These are phyloP conservation scores for Suillus brevipes DNA, from an alignment of 768 basidiomycete species.

Conservation along the genomic window DNA sequence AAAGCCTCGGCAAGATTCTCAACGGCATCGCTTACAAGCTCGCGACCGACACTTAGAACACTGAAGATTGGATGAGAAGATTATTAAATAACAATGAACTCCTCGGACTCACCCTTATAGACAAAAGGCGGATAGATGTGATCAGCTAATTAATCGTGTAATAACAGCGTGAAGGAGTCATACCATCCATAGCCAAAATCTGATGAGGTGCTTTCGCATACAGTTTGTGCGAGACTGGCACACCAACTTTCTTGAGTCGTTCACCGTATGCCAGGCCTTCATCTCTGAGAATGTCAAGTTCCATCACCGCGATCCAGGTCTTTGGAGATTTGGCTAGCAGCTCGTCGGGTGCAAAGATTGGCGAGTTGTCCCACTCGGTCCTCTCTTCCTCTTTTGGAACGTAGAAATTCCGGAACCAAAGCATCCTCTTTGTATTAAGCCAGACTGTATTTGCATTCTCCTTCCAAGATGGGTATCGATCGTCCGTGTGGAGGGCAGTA, in stretches of 20 bases:
- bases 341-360: slow-evolving; percentile 64
- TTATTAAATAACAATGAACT: background rate
- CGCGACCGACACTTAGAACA: slow-evolving; percentile 37
- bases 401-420: slow-evolving; percentile 74
- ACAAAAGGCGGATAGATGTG: background rate
- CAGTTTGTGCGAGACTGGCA: slow-evolving; percentile 52
- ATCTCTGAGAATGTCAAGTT: slow-evolving; percentile 67
- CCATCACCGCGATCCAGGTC: slow-evolving; percentile 67
- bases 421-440: slow-evolving; percentile 63
- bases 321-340: slow-evolving; percentile 52
- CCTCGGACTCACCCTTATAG: slow-evolving; percentile 23
- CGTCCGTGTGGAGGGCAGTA: slow-evolving; percentile 49
- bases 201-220: slow-evolving; percentile 72
- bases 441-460: slow-evolving; percentile 62
- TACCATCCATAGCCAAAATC: slow-evolving; percentile 75
- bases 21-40: slow-evolving; percentile 40
- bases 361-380: slow-evolving; percentile 70
- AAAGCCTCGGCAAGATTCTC: slow-evolving; percentile 36
- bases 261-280: slow-evolving; percentile 68
- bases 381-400: slow-evolving; percentile 61
- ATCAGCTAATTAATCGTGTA: slow-evolving; percentile 4
- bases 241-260: slow-evolving; percentile 53
- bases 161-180: slow-evolving; percentile 20
- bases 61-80: slow-evolving; percentile 28
- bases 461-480: slow-evolving; percentile 51